phyloP scores from a whole-genome alignment of 169 alveolate genomes.

The Plasmodium falciparum region DNA sequence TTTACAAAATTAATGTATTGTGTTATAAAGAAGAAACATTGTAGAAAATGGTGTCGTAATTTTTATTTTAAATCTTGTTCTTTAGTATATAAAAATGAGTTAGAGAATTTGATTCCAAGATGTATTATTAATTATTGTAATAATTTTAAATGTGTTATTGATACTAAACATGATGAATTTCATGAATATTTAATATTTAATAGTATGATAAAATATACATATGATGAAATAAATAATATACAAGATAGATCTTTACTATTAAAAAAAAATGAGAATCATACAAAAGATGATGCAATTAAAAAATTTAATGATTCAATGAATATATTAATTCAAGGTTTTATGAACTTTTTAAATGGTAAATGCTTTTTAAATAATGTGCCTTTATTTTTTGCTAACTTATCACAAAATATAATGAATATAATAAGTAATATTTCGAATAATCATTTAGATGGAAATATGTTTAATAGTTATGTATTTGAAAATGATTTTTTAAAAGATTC shows the following conservation, averaged over 20 bases:
- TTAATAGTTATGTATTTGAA: constrained; percentile 28
- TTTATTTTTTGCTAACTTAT: constrained; percentile 32
- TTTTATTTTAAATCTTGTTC: constrained; percentile 70
- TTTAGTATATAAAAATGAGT: constrained; percentile 60
- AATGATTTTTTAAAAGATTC: constrained; percentile 36
- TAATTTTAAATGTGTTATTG: constrained; percentile 34
- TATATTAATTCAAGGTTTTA: constrained; percentile 37
- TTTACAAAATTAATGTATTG: constrained; percentile 67
- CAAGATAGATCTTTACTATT: constrained; percentile 40
- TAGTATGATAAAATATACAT: constrained; percentile 26
- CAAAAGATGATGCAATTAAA: constrained; percentile 10
- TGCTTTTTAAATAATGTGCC: constrained; percentile 29
- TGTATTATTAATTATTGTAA: constrained; percentile 62
- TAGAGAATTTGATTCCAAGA: constrained; percentile 54
- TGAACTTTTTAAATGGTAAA: constrained; percentile 38
- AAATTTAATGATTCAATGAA: constrained; percentile 37
- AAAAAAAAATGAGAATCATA: constrained; percentile 15
- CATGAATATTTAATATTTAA: constrained; percentile 55
- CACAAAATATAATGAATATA: constrained; percentile 24
- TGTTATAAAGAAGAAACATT: constrained; percentile 61
- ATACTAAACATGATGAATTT: constrained; percentile 29
- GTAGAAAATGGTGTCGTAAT: constrained; percentile 63
- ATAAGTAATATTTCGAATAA: constrained; percentile 14
- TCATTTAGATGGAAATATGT: constrained; percentile 36
- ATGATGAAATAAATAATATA: constrained; percentile 47